These are phyloP conservation scores for Neurospora discreta DNA, from an alignment of 495 filamentous ascomycete genomes.

Conservation along the genomic window DNA sequence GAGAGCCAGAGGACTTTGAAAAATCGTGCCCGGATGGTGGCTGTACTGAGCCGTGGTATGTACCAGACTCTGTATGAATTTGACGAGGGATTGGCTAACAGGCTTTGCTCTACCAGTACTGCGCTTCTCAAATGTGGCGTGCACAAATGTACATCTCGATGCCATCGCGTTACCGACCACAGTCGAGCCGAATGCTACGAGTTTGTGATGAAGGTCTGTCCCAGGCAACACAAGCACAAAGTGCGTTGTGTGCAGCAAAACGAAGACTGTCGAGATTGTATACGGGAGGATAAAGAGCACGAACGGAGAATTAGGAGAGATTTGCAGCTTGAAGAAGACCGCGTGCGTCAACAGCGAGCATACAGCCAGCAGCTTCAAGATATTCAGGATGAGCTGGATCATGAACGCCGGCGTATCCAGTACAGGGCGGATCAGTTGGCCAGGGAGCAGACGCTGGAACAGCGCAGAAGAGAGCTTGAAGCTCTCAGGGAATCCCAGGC, in stretches of 20 bases:
- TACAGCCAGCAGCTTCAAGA: slow-evolving; percentile 42
- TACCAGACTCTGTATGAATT: too few relatives aligned
- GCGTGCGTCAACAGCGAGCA: slow-evolving; percentile 35
- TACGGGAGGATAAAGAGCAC: slow-evolving; percentile 36
- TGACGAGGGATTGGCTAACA: too few relatives aligned
- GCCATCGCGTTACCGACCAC: slow-evolving; percentile 58
- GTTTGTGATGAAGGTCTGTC: slow-evolving; percentile 37
- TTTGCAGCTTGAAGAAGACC: slow-evolving; percentile 41
- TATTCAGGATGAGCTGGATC: slow-evolving; percentile 47
- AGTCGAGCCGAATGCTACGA: slow-evolving; percentile 48
- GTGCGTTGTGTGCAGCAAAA: slow-evolving; percentile 21
- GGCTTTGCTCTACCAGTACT: too few relatives aligned
- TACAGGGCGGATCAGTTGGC: slow-evolving; percentile 36
- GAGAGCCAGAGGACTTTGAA: too few relatives aligned
- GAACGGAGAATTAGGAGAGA: slow-evolving; percentile 38
- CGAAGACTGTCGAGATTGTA: slow-evolving; percentile 37
- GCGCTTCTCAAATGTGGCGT: slow-evolving; percentile 46
- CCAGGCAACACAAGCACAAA: slow-evolving; percentile 37
- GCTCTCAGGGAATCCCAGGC: slow-evolving; percentile 7
- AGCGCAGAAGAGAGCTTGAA: slow-evolving; percentile 20
- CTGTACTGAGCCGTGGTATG: slow-evolving; percentile 56
- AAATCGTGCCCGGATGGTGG: slow-evolving; percentile 53
- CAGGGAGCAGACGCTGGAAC: slow-evolving; percentile 34
- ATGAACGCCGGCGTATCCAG: slow-evolving; percentile 35
- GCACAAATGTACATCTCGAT: slow-evolving; percentile 50